phyloP scores from a whole-genome alignment of 1,284 basidiomycete species.

The Lentinula novae-zelandiae region DNA sequence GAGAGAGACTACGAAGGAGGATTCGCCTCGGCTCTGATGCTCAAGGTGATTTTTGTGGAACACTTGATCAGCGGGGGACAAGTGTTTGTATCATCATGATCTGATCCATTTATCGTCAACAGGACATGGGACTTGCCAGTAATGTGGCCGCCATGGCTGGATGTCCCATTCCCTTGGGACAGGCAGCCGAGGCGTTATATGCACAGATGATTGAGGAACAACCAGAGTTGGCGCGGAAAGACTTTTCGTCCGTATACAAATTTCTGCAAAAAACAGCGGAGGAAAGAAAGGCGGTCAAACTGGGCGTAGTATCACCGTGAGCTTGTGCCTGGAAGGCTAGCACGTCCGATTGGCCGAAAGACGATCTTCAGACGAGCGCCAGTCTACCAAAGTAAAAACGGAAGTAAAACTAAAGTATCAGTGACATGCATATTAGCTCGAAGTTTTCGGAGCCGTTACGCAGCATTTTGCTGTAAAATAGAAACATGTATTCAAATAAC shows the following conservation, averaged over 20 bases:
- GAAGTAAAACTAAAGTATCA: not conserved
- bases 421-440: not conserved
- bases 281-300: slow-evolving; percentile 10
- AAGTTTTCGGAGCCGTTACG: not conserved
- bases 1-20: slow-evolving; percentile 82
- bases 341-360: not conserved
- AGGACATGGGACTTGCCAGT: slow-evolving; percentile 81
- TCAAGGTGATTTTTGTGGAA: slow-evolving; percentile 52
- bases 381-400: slow-evolving; percentile 5
- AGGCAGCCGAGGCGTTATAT: slow-evolving; percentile 61
- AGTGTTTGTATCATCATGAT: slow-evolving; percentile 4
- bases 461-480: not conserved
- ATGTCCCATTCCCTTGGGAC: slow-evolving; percentile 61
- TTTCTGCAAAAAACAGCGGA: slow-evolving; percentile 38
- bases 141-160: slow-evolving; percentile 50
- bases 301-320: not conserved
- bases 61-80: not conserved
- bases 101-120: slow-evolving; percentile 8
- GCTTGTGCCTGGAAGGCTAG: not conserved
- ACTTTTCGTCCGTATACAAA: slow-evolving; percentile 79
- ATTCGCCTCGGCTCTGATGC: slow-evolving; percentile 81
- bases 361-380: not conserved
- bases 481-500: not conserved
- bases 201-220: slow-evolving; percentile 45
- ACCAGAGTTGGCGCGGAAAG: slow-evolving; percentile 61